Evolutionary conservation across 441 rosid species (phyloP).

Genomic region (Croton laevigatus): DNA sequence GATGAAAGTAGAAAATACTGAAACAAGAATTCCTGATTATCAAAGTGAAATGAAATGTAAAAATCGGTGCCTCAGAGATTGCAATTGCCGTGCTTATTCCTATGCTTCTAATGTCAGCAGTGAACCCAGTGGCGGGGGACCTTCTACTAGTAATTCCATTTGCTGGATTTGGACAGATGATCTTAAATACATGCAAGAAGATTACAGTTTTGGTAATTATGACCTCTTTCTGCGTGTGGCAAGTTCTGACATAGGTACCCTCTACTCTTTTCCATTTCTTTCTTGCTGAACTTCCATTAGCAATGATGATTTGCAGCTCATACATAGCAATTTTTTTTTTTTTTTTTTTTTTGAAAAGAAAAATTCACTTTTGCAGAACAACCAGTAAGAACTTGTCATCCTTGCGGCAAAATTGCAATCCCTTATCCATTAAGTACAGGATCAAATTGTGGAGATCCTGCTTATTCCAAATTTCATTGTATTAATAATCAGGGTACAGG

Average conservation of each 20-base stretch:
- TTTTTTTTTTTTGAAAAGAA: too few relatives aligned
- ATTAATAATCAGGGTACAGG: slow-evolving; percentile 31
- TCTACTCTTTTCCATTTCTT: not conserved
- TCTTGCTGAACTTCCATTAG: too few relatives aligned
- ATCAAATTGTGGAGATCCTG: slow-evolving; percentile 52
- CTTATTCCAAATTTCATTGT: slow-evolving; percentile 45
- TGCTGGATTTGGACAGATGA: slow-evolving; percentile 64
- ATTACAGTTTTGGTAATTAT: slow-evolving; percentile 16
- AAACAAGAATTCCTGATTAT: slow-evolving; percentile 17
- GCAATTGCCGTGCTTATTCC: slow-evolving; percentile 50
- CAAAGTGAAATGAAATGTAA: slow-evolving; percentile 37
- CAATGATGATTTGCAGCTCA: too few relatives aligned
- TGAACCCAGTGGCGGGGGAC: not conserved
- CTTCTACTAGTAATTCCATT: not conserved
- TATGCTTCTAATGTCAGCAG: slow-evolving; percentile 14
- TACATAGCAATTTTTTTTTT: too few relatives aligned
- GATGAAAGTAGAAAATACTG: slow-evolving; percentile 50
- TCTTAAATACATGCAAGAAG: slow-evolving; percentile 39
- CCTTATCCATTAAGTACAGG: slow-evolving; percentile 70
- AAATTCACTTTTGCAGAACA: slow-evolving; percentile 32
- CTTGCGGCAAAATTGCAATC: slow-evolving; percentile 41
- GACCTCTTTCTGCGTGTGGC: slow-evolving; percentile 40
- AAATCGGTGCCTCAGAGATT: slow-evolving; percentile 38
- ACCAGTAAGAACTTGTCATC: slow-evolving; percentile 35
- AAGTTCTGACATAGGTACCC: slow-evolving; percentile 2